These are phyloP conservation scores for Saturnispora sekii DNA, from an alignment of 805 yeast genomes.

Conservation along the genomic window DNA sequence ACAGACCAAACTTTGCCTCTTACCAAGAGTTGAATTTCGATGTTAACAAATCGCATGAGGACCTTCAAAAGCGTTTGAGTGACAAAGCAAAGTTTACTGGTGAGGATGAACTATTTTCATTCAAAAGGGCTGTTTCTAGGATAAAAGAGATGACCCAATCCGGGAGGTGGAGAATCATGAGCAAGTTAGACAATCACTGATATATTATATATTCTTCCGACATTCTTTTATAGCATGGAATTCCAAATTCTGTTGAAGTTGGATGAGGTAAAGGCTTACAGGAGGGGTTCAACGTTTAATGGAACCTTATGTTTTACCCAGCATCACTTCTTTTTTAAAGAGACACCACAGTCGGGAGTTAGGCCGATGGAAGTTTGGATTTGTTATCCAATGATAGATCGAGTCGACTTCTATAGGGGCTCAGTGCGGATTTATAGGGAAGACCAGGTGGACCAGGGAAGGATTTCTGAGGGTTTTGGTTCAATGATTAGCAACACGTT, in stretches of 20 bases:
- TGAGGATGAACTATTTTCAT: constrained; percentile 69
- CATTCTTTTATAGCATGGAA: constrained; percentile 34
- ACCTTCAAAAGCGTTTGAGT: constrained; percentile 31
- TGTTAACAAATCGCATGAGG: constrained; percentile 13
- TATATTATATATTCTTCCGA: neutral
- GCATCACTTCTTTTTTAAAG: constrained; percentile 58
- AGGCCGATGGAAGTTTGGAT: constrained; percentile 71
- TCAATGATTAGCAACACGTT: constrained; percentile 4
- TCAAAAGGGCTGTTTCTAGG: constrained; percentile 59
- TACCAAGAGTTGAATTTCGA: constrained; percentile 40
- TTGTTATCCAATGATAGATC: constrained; percentile 75
- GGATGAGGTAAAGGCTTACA: constrained; percentile 37
- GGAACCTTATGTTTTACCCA: constrained; percentile 66
- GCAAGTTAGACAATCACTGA: constrained; percentile 14
- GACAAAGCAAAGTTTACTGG: constrained; percentile 56
- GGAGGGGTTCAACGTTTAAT: constrained; percentile 43
- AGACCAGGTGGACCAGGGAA: neutral
- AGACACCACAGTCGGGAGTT: constrained; percentile 21
- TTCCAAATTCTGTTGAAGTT: constrained; percentile 45
- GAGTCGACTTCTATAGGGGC: constrained; percentile 48
- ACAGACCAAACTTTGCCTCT: constrained; percentile 58
- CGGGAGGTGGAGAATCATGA: constrained; percentile 36
- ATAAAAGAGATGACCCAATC: constrained; percentile 33
- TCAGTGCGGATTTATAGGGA: constrained; percentile 28
- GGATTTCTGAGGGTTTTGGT: constrained; percentile 1